A percentile compares a stretch with the other conserved stretches of the same genome.
Evolutionary conservation across 1,139 yeast genomes (phyloP).

Genomic region (Saccharomyces hybrid): DNA sequence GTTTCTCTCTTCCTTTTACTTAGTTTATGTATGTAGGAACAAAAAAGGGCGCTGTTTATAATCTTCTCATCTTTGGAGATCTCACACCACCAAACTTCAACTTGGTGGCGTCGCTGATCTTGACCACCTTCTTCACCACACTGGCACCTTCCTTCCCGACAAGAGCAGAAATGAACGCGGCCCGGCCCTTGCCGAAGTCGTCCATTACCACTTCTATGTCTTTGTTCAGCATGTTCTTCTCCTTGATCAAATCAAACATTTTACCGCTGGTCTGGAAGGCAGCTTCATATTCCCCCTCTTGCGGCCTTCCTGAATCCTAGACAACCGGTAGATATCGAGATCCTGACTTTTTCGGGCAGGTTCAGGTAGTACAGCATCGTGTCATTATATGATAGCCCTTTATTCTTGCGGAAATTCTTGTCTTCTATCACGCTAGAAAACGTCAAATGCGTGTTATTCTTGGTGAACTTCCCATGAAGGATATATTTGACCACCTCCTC

Average conservation of each 20-base stretch:
- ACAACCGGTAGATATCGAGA: conserved; percentile 63
- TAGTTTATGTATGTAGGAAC: neutral
- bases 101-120: conserved; percentile 70
- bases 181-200: conserved; percentile 84
- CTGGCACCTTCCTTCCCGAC: conserved; percentile 81
- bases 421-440: conserved; percentile 68
- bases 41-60: conserved; percentile 34
- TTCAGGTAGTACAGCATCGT: conserved; percentile 70
- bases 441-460: conserved; percentile 77
- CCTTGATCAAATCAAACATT: conserved; percentile 64
- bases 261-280: conserved; percentile 78
- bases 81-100: conserved; percentile 90
- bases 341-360: conserved; percentile 67
- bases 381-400: conserved; percentile 58
- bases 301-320: conserved; percentile 72
- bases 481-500: conserved; percentile 47
- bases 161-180: conserved; percentile 76
- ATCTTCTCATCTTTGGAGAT: conserved; percentile 76
- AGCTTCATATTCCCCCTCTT: conserved; percentile 86
- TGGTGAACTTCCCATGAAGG: conserved; percentile 66
- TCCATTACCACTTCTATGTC: conserved; percentile 66
- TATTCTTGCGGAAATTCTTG: conserved; percentile 48
- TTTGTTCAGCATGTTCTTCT: conserved; percentile 46
- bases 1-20: neutral
- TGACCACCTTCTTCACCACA: conserved; percentile 55